Base-by-base conservation (phyloP, 257 asterid species). In the Scutellaria galericulata region DNA sequence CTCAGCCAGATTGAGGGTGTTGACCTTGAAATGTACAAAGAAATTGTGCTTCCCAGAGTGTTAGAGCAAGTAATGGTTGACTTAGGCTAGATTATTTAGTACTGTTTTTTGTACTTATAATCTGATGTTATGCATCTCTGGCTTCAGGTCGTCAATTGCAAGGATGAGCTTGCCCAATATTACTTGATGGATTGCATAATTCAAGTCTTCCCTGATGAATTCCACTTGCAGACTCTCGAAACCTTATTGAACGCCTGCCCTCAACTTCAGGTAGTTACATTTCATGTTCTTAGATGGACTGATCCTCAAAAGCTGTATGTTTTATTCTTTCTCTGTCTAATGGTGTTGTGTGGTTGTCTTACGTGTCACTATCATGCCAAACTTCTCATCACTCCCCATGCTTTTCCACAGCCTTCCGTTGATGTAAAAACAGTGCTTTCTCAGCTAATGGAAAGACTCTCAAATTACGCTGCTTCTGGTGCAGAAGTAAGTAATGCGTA, bases 201-300 rank as follows among this genome's bases (percentile, higher is more conserved):
- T 78, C 99, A 95, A 92, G 98, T 95, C 71, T 95, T 95, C 80
- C 97, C 99, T 20, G 99, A 95, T 77, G 99, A 92, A 79, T 95
- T 92, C 66, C 99, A 95, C 78, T 84, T 95, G 85, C 99, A 92
- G 86, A 92, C 96, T 69, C 97, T 95, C 77, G 99, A 92, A 85
- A 88, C 87, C 45, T 83, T 95, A 85, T 80, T 95, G 82, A 92
- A 80, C 77, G 99, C 98, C 77, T 95, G 96, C 86, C 98, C 98
- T 65, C 99, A 87, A 83, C 98, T 95, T 83, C 99, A 95, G 98
- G 99, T 94, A 44, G 67, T 75, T 75, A 55, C 58, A 62, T 57
- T 75, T 65, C 74, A 45, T 69, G 72, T 70, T 50, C 14, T 69
- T 45, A 13, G 46, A 50, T 51, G 70, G 59, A 42, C 14, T 40